Evolutionary conservation across 176 grass and related monocot genomes (phyloP), one percentile per base, ranked within the genome.

Genomic region (Carex parvula): DNA sequence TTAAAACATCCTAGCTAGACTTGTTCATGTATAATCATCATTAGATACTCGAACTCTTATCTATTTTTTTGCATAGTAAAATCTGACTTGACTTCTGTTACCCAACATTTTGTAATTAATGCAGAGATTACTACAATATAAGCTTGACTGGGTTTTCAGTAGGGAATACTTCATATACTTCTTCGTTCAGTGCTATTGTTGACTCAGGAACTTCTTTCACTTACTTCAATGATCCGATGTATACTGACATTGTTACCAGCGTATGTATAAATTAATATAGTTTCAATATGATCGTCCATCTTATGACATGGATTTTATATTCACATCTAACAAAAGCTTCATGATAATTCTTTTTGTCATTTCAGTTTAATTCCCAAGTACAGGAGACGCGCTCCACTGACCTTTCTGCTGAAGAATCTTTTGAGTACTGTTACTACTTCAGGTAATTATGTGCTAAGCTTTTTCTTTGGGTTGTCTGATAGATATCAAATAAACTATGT

Each of bases 121-220:
- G 80, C 93, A 99, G 97, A 61, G 88, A 91, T 32, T 84, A 81
- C 58, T 99, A 99, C 85, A 94, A 88, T 85, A 94, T 99, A 18
- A 99, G 85, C 57, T 81, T 95, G 39, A 92, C 83, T 41, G 89
- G 84, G 66, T 21, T 86, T 37, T 55, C 1, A 52, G 89, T 94
- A 9, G 91, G 90, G 29, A 82, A 67, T 87, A 85, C 80, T 86
- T 85, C 84, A 0, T 81, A 82, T 3, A 42, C 17, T 29, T 37
- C 84, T 55, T 64, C 71, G 4, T 99, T 99, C 58, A 80, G 73
- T 72, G 88, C 70, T 53, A 68, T 99, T 81, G 91, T 99, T 41
- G 97, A 99, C 71, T 95, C 97, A 8, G 93, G 97, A 66, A 99
- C 97, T 58, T 95, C 93, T n/a, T 99, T 92, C 85, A 88, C 97